phyloP scores from a whole-genome alignment of 169 alveolate genomes.

The Plasmodium chabaudi region DNA sequence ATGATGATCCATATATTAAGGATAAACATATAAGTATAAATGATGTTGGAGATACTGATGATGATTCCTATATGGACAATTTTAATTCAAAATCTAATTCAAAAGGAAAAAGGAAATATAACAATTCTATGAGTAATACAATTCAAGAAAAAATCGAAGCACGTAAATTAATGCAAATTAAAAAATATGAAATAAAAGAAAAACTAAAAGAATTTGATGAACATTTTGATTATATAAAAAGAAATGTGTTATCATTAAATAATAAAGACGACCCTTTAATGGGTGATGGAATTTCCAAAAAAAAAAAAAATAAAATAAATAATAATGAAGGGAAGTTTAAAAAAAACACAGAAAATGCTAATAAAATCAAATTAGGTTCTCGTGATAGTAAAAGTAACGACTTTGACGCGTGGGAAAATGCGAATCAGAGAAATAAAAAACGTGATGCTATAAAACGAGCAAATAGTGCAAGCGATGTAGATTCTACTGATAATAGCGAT shows the following conservation, averaged over 20 bases:
- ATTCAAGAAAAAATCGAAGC: slow-evolving; percentile 37
- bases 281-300: not conserved
- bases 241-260: slow-evolving; percentile 24
- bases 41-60: slow-evolving; percentile 21
- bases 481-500: not conserved
- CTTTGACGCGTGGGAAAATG: too few relatives aligned
- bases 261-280: not conserved
- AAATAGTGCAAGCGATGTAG: slow-evolving; percentile 1
- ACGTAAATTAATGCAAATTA: slow-evolving; percentile 47
- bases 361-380: too few relatives aligned
- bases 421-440: not conserved
- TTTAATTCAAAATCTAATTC: not conserved
- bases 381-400: too few relatives aligned
- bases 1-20: slow-evolving; percentile 20
- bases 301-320: not conserved
- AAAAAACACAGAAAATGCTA: too few relatives aligned
- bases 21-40: slow-evolving; percentile 58
- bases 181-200: slow-evolving; percentile 69
- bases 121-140: not conserved
- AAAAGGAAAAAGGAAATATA: not conserved
- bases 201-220: slow-evolving; percentile 55
- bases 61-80: not conserved
- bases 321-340: not conserved
- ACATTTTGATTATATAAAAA: slow-evolving; percentile 65
- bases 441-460: not conserved